These are phyloP conservation scores for Mallotus japonicus DNA, from an alignment of 441 rosid species.

Conservation along the genomic window DNA sequence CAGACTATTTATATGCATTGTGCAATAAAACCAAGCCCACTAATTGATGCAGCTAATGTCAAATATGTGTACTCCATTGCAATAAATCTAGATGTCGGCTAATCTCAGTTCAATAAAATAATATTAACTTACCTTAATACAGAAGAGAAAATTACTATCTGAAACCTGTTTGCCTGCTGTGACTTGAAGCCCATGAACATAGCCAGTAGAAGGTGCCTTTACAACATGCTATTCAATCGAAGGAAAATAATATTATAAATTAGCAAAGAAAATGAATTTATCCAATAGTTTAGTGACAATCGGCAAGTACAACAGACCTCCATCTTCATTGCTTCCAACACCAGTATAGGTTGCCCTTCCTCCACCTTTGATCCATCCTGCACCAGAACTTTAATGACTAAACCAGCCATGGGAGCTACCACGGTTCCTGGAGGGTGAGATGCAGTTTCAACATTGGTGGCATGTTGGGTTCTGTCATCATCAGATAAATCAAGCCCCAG, in stretches of 20 bases:
- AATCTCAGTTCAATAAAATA: constrained; percentile 12
- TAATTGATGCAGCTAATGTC: background rate
- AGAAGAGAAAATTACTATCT: constrained; percentile 67
- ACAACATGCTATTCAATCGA: constrained; percentile 64
- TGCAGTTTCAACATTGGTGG: constrained; percentile 46
- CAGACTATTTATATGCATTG: too few relatives aligned
- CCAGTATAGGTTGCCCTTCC: constrained; percentile 75
- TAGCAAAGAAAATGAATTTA: background rate
- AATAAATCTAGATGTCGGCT: constrained; percentile 13
- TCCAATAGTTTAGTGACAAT: constrained; percentile 9
- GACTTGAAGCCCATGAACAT: constrained; percentile 60
- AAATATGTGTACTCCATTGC: constrained; percentile 1
- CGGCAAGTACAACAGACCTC: constrained; percentile 55
- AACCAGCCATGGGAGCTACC: constrained; percentile 94
- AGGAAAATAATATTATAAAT: constrained; percentile 6
- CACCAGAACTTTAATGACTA: constrained; percentile 85
- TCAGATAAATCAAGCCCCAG: constrained; percentile 53
- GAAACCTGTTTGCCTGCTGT: constrained; percentile 78
- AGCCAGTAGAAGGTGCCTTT: constrained; percentile 72
- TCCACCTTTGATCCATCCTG: constrained; percentile 67
- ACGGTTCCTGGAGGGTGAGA: constrained; percentile 67
- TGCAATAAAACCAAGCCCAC: too few relatives aligned
- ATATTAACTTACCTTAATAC: constrained; percentile 61
- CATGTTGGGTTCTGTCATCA: constrained; percentile 57
- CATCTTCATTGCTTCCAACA: constrained; percentile 98